A percentile compares a stretch with the other conserved stretches of the same genome.
phyloP scores from a whole-genome alignment of 768 basidiomycete species.

The Termitomyces sp. region DNA sequence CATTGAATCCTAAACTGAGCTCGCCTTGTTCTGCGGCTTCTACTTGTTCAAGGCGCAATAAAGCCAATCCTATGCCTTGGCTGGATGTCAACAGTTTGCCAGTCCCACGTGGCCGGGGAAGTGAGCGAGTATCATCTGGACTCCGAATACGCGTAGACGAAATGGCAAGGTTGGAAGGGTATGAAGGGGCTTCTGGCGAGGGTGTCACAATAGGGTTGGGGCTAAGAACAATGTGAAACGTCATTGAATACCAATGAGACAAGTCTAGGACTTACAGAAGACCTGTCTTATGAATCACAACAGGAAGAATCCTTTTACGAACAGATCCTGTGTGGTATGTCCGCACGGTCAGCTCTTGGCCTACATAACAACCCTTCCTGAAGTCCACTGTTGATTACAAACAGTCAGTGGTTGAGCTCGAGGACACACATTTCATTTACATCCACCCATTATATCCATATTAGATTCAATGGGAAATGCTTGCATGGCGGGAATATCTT shows the following conservation, averaged over 20 bases:
- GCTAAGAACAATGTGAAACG: slow-evolving; percentile 7
- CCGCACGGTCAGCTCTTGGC: slow-evolving; percentile 94
- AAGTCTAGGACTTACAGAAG: slow-evolving; percentile 27
- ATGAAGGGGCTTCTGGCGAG: slow-evolving; percentile 19
- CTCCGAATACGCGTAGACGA: slow-evolving; percentile 25
- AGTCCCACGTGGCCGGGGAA: slow-evolving; percentile 62
- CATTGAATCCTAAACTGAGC: slow-evolving; percentile 37
- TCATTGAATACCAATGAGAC: not conserved
- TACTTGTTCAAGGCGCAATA: slow-evolving; percentile 78
- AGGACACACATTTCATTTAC: slow-evolving; percentile 43
- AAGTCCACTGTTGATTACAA: slow-evolving; percentile 67
- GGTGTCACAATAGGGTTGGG: slow-evolving; percentile 11
- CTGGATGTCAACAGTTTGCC: slow-evolving; percentile 71
- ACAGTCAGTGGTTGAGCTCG: slow-evolving; percentile 10
- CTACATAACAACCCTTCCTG: slow-evolving; percentile 96
- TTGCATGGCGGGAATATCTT: slow-evolving; percentile 72
- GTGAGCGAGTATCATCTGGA: slow-evolving; percentile 24
- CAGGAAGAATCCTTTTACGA: slow-evolving; percentile 86
- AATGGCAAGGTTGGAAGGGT: slow-evolving; percentile 37
- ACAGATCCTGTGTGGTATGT: slow-evolving; percentile 94
- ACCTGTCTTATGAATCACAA: slow-evolving; percentile 48
- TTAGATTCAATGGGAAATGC: slow-evolving; percentile 95
- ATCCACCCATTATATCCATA: slow-evolving; percentile 90
- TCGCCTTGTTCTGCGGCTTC: slow-evolving; percentile 49
- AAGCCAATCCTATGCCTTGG: slow-evolving; percentile 66